These are phyloP conservation scores for Dactylellina drechsleri DNA, from an alignment of 2,329 filamentous ascomycete genomes.

Conservation along the genomic window DNA sequence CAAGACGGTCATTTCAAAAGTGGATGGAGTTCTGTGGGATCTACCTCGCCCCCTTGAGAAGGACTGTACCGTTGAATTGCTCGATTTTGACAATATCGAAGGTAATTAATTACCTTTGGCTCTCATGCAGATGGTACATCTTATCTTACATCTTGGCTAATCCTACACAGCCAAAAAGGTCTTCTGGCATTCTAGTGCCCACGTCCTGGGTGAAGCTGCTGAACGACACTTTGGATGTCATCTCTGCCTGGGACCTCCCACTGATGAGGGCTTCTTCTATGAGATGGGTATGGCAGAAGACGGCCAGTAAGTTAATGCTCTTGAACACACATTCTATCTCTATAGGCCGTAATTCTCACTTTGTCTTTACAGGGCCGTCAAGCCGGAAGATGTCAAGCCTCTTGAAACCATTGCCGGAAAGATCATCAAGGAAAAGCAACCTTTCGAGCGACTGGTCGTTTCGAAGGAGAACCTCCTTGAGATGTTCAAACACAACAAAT, in stretches of 20 bases:
- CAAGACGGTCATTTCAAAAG: constrained; percentile 84
- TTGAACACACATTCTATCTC: constrained; percentile 49
- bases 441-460: constrained; percentile 87
- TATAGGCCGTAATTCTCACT: neutral
- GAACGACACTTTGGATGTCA: constrained; percentile 91
- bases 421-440: constrained; percentile 96
- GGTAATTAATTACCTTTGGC: constrained; percentile 52
- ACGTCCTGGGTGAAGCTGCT: constrained; percentile 93
- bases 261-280: constrained; percentile 94
- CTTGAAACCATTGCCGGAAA: constrained; percentile 81
- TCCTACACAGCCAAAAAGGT: constrained; percentile 79
- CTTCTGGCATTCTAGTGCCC: constrained; percentile 97
- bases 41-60: constrained; percentile 88
- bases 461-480: constrained; percentile 91
- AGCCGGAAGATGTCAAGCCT: constrained; percentile 81
- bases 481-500: constrained; percentile 98
- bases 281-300: constrained; percentile 87
- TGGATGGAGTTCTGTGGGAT: constrained; percentile 92
- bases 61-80: constrained; percentile 83
- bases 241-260: constrained; percentile 91
- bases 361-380: constrained; percentile 67
- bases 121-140: neutral
- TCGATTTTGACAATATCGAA: constrained; percentile 76
- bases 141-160: constrained; percentile 56
- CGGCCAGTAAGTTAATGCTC: constrained; percentile 55